These are phyloP conservation scores for Petrea volubilis DNA, from an alignment of 257 asterid species.

Conservation along the genomic window DNA sequence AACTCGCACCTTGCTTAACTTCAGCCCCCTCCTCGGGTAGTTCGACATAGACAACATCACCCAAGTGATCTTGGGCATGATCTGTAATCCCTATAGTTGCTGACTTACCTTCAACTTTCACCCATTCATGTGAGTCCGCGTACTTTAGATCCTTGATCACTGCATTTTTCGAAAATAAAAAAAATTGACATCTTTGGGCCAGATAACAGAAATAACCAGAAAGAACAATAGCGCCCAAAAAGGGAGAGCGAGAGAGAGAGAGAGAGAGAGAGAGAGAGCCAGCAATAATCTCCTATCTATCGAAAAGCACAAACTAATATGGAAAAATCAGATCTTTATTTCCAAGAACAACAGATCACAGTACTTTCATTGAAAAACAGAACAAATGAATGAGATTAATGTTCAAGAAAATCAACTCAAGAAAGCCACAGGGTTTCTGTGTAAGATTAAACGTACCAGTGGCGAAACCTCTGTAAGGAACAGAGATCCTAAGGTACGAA, in stretches of 20 bases:
- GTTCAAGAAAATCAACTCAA: neutral
- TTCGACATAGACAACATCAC: conserved; percentile 92
- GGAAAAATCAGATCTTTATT: conserved; percentile 47
- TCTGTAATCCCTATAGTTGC: conserved; percentile 92
- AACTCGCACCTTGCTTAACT: conserved; percentile 73
- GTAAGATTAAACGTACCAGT: conserved; percentile 50
- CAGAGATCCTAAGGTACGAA: conserved; percentile 79
- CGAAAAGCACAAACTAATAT: conserved; percentile 20
- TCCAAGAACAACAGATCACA: conserved; percentile 45
- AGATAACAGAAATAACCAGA: neutral
- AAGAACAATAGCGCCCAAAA: no score
- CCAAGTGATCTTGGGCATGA: conserved; percentile 94
- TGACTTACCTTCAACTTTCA: conserved; percentile 71
- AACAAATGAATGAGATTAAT: conserved; percentile 19
- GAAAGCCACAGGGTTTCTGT: neutral
- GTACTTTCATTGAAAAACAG: neutral
- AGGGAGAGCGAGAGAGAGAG: neutral
- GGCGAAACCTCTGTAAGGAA: conserved; percentile 74
- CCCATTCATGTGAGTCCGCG: conserved; percentile 95
- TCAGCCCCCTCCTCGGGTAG: conserved; percentile 75
- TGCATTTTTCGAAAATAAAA: conserved; percentile 38
- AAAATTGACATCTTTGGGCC: neutral
- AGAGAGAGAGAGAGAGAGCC: neutral
- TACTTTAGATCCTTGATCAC: conserved; percentile 86
- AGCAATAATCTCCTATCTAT: conserved; percentile 22